A percentile compares a stretch with the other conserved stretches of the same genome.
These are phyloP conservation scores for Echinosophora koreensis DNA, from an alignment of 306 rosid genomes.

Conservation along the genomic window DNA sequence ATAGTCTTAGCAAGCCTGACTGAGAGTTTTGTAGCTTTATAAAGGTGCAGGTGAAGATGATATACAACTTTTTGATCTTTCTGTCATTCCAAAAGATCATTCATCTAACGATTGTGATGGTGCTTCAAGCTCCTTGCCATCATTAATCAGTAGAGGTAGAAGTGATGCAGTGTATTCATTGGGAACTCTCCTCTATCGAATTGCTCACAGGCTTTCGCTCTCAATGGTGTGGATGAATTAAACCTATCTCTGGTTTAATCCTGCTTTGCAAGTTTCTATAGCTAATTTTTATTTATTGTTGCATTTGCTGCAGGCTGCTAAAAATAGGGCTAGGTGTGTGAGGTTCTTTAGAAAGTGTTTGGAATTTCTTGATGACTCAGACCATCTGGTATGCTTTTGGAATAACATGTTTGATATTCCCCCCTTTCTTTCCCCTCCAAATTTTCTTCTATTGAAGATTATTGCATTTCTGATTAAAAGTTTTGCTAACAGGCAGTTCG, in stretches of 20 bases:
- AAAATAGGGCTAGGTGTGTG: slow-evolving; percentile 84
- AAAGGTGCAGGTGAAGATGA: slow-evolving; percentile 96
- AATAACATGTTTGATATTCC: slow-evolving; percentile 32
- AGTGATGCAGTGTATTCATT: slow-evolving; percentile 87
- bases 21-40: slow-evolving; percentile 73
- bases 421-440: background rate
- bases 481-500: slow-evolving; percentile 82
- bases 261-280: slow-evolving; percentile 25
- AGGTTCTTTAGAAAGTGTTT: slow-evolving; percentile 85
- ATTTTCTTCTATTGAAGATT: slow-evolving; percentile 33
- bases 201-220: slow-evolving; percentile 93
- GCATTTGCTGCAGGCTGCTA: slow-evolving; percentile 73
- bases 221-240: slow-evolving; percentile 76
- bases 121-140: slow-evolving; percentile 75
- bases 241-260: slow-evolving; percentile 28
- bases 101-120: slow-evolving; percentile 70
- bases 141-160: slow-evolving; percentile 71
- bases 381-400: slow-evolving; percentile 77
- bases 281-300: slow-evolving; percentile 47
- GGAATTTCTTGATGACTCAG: slow-evolving; percentile 89
- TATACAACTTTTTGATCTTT: slow-evolving; percentile 95
- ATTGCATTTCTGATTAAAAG: slow-evolving; percentile 39
- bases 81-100: slow-evolving; percentile 76
- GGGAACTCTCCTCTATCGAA: slow-evolving; percentile 91
- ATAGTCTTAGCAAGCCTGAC: slow-evolving; percentile 41